A percentile compares a stretch with the other conserved stretches of the same genome.
Conservation (phyloP, 2,329 filamentous ascomycete genomes). For the Hypoxylon sp. region DNA sequence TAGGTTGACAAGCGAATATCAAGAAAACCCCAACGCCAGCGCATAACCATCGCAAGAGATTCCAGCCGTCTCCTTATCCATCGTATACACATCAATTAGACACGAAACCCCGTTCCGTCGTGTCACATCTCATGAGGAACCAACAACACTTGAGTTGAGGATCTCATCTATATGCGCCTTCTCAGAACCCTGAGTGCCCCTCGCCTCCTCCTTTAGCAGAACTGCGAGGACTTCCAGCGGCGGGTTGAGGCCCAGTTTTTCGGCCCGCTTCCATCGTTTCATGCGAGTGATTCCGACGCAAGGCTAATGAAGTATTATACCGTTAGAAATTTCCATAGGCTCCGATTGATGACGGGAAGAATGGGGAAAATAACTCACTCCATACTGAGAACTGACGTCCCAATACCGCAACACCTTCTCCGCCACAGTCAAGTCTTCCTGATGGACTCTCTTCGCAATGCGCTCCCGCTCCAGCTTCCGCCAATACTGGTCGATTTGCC, state of each 20-base stretch:
- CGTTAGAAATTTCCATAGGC: conserved; percentile 25
- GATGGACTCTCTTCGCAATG: conserved; percentile 81
- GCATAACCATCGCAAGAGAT: conserved; percentile 25
- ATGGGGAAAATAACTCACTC: conserved; percentile 72
- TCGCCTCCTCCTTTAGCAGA: conserved; percentile 78
- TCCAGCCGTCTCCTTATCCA: conserved; percentile 15
- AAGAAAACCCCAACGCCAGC: conserved; percentile 37
- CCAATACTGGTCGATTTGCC: conserved; percentile 86
- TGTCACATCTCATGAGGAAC: conserved; percentile 46
- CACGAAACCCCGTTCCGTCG: conserved; percentile 3
- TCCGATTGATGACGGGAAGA: neutral
- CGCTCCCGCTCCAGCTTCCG: conserved; percentile 77
- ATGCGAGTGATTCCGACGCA: conserved; percentile 87
- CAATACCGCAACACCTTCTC: conserved; percentile 95
- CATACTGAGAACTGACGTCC: conserved; percentile 91
- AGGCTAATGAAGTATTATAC: conserved; percentile 69
- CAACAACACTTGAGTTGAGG: conserved; percentile 65
- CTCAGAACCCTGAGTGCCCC: conserved; percentile 68
- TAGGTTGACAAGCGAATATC: conserved; percentile 26
- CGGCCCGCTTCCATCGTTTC: conserved; percentile 90
- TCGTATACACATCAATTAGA: conserved; percentile 26
- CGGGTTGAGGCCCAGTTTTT: conserved; percentile 85
- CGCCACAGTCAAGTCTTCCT: conserved; percentile 76
- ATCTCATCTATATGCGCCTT: conserved; percentile 82
- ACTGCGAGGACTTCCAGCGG: conserved; percentile 93